Base-by-base conservation (phyloP, 1,284 basidiomycete species). In the Irpex sp. region DNA sequence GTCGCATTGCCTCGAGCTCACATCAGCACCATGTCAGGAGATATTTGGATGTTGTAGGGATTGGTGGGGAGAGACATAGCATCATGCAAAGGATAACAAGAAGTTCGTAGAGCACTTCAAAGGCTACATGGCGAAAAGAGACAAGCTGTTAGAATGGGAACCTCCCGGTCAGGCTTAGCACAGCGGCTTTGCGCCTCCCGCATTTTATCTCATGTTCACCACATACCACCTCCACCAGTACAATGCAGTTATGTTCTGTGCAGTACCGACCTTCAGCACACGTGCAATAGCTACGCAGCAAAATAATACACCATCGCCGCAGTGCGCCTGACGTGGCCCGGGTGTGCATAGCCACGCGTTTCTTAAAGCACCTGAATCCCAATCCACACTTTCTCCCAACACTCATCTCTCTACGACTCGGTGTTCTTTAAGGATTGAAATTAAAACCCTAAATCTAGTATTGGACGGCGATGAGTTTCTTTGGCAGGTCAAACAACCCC, bases 391-490 rank as follows among this genome's bases (percentile, higher is more conserved):
- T 54, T 33, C 52, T 23, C 19, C 4, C 28, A 54, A 23, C 52
- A 10, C 52, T 54, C 49, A 51, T 51, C 49, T 51, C 49, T 19
- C 23, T 19, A n/a, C 23, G 18, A 19, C 18, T 19, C 19, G 49
- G 19, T 51, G 5, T 51, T n/a, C 19, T 12, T 18, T 8, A 54
- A 16, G 28, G 33, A 4, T 54, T 54, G 52, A 10, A 54, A 12
- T 12, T 18, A 12, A 19, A 14, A 28, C n/a, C 4, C 12, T 9
- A 36, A 54, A 16, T 14, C 18, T 36, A 18, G 52, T 21, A 54
- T 33, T 28, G 18, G 14, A 36, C 52, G 10, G 67, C 67, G 62
- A 82, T 84, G 75, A 82, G 79, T 63, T 84, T 84, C 69, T 84
- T 86, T 67, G 73, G 73, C 59, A 74, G 78, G 60, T 73, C 76